Percentiles rank a stretch among this genome's conserved stretches.
Conservation (phyloP, 2,329 filamentous ascomycete species). For the Chalaropsis thielavioides region DNA sequence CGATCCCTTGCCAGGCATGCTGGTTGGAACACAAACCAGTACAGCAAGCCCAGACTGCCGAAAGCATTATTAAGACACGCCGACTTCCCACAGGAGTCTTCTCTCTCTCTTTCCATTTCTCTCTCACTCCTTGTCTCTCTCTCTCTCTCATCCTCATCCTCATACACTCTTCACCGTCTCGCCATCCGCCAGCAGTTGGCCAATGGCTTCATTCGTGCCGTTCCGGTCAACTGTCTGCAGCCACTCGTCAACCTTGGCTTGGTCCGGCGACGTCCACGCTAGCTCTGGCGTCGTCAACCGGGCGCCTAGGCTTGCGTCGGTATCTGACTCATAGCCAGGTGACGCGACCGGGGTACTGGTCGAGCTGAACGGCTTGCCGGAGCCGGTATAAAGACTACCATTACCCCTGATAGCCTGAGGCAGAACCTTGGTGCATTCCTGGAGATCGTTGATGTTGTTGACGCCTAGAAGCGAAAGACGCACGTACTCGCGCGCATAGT, state of each 20-base stretch:
- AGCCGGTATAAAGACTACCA: neutral
- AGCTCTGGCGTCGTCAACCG: neutral
- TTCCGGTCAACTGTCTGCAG: slow-evolving; percentile 14
- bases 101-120: neutral
- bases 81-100: neutral
- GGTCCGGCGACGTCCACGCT: slow-evolving; percentile 17
- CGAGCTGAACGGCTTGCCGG: neutral
- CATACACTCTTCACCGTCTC: neutral
- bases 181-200: neutral
- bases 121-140: neutral
- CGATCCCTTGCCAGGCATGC: neutral
- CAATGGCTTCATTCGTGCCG: neutral
- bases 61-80: neutral
- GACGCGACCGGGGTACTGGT: neutral
- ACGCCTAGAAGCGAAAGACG: slow-evolving; percentile 41
- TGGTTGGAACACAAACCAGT: neutral
- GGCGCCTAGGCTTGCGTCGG: neutral
- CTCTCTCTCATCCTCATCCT: neutral
- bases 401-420: slow-evolving; percentile 23
- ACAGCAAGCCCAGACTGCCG: neutral
- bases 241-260: slow-evolving; percentile 22
- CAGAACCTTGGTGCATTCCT: slow-evolving; percentile 40
- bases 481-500: slow-evolving; percentile 39
- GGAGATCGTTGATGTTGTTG: slow-evolving; percentile 40
- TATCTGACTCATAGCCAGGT: slow-evolving; percentile 3